Conservation (phyloP, 169 alveolate genomes). For the Plasmodium inui region DNA sequence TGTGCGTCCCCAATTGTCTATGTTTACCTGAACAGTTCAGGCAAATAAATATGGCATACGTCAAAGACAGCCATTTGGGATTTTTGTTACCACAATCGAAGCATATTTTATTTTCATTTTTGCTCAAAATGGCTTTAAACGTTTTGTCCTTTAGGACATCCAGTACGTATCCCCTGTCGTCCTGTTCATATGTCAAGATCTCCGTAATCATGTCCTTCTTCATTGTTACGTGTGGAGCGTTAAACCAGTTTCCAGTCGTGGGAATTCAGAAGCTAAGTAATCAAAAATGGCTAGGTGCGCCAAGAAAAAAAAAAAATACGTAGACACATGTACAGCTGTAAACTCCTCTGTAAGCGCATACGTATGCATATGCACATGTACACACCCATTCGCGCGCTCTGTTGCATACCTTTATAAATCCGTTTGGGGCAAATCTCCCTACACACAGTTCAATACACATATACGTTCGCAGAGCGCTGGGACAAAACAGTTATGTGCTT, state of each 20-base stretch:
- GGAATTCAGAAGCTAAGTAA: neutral
- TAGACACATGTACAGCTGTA: neutral
- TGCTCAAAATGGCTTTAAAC: conserved; percentile 81
- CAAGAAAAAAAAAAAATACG: conserved; percentile 19
- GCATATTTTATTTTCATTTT: conserved; percentile 89
- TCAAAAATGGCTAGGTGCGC: neutral
- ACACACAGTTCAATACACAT: neutral
- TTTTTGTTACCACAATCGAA: conserved; percentile 96
- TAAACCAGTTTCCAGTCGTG: conserved; percentile 2
- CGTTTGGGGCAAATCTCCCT: neutral
- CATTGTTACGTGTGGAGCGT: conserved; percentile 30
- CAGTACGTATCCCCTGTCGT: conserved; percentile 87
- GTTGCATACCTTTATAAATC: neutral
- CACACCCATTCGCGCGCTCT: neutral
- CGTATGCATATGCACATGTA: neutral
- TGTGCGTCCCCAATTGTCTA: conserved; percentile 96
- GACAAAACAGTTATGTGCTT: neutral
- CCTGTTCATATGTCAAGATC: conserved; percentile 79
- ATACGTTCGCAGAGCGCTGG: neutral
- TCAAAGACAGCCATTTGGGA: conserved; percentile 97
- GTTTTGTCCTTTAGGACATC: conserved; percentile 84
- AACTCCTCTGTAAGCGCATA: neutral
- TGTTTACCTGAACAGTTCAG: conserved; percentile 95
- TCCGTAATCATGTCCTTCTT: conserved; percentile 48
- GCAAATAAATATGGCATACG: conserved; percentile 96